phyloP scores from a whole-genome alignment of 345 rosid genomes.

The Lepidium sativum region DNA sequence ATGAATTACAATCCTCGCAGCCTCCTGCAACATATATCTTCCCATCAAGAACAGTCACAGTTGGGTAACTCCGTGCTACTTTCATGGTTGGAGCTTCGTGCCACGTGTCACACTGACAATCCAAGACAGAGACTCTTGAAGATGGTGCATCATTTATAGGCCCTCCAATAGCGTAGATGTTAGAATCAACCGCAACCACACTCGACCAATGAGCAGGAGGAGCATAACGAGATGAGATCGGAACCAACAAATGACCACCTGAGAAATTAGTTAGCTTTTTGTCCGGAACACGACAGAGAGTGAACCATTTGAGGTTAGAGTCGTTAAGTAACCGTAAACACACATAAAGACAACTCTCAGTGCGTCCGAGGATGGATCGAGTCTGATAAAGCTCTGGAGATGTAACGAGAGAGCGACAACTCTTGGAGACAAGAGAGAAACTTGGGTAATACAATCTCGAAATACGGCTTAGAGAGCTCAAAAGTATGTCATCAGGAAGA shows the following conservation, averaged over 20 bases:
- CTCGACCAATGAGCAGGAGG: slow-evolving; percentile 27
- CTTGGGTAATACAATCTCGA: slow-evolving; percentile 47
- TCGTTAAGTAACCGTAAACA: slow-evolving; percentile 35
- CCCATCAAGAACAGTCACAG: slow-evolving; percentile 41
- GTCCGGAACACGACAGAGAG: slow-evolving; percentile 21
- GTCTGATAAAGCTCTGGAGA: slow-evolving; percentile 48
- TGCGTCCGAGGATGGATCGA: slow-evolving; percentile 25
- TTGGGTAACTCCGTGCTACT: slow-evolving; percentile 37
- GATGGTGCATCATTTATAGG: slow-evolving; percentile 43
- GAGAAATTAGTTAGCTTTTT: not conserved
- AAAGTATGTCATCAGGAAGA: slow-evolving; percentile 55
- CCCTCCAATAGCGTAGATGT: slow-evolving; percentile 53
- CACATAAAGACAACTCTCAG: slow-evolving; percentile 48
- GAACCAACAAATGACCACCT: not conserved
- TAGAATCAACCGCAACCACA: slow-evolving; percentile 18
- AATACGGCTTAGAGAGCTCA: slow-evolving; percentile 47
- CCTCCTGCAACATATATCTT: slow-evolving; percentile 71
- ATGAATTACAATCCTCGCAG: slow-evolving; percentile 41
- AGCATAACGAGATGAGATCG: slow-evolving; percentile 14
- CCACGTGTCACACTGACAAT: slow-evolving; percentile 58
- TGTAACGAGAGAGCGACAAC: slow-evolving; percentile 39
- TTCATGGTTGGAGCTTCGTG: slow-evolving; percentile 41
- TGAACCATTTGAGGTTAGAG: slow-evolving; percentile 33
- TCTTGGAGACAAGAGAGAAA: slow-evolving; percentile 51
- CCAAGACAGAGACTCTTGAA: slow-evolving; percentile 50